A percentile compares a stretch with the other conserved stretches of the same genome.
Evolutionary conservation across 164 flowering plant genomes (phyloP).

Genomic region (Kingdonia uniflora): DNA sequence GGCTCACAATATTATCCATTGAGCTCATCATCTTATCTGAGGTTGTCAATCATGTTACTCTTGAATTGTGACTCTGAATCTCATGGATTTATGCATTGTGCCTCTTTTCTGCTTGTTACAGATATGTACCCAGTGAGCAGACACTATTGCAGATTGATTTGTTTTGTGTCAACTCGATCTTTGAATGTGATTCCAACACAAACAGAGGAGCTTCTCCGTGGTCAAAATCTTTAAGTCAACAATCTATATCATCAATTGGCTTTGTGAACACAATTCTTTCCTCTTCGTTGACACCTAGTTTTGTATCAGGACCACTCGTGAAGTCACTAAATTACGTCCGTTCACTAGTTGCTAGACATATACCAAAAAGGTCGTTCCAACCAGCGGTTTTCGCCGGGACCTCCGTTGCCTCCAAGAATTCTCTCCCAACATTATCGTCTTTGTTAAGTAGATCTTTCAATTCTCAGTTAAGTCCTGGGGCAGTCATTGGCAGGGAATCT

Average conservation of each 20-base stretch:
- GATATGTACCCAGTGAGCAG: slow-evolving; percentile 89
- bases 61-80: not conserved
- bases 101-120: slow-evolving; percentile 19
- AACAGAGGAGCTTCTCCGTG: slow-evolving; percentile 43
- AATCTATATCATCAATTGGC: slow-evolving; percentile 30
- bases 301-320: slow-evolving; percentile 67
- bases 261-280: slow-evolving; percentile 34
- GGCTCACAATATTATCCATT: too few relatives aligned
- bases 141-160: slow-evolving; percentile 73
- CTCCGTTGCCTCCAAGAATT: slow-evolving; percentile 54
- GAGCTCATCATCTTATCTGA: too few relatives aligned
- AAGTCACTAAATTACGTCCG: slow-evolving; percentile 89
- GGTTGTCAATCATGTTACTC: too few relatives aligned
- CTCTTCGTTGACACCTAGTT: slow-evolving; percentile 55
- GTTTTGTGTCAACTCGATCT: slow-evolving; percentile 69
- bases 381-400: slow-evolving; percentile 79
- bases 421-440: slow-evolving; percentile 82
- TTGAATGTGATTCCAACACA: slow-evolving; percentile 57
- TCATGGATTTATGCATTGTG: not conserved
- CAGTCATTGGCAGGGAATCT: slow-evolving; percentile 36
- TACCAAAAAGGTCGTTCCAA: slow-evolving; percentile 73
- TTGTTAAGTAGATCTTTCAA: slow-evolving; percentile 77
- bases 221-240: slow-evolving; percentile 51
- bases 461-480: slow-evolving; percentile 57
- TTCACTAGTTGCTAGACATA: slow-evolving; percentile 66